phyloP scores from a whole-genome alignment of 2,329 filamentous ascomycete species.

The Cladophialophora exuberans region DNA sequence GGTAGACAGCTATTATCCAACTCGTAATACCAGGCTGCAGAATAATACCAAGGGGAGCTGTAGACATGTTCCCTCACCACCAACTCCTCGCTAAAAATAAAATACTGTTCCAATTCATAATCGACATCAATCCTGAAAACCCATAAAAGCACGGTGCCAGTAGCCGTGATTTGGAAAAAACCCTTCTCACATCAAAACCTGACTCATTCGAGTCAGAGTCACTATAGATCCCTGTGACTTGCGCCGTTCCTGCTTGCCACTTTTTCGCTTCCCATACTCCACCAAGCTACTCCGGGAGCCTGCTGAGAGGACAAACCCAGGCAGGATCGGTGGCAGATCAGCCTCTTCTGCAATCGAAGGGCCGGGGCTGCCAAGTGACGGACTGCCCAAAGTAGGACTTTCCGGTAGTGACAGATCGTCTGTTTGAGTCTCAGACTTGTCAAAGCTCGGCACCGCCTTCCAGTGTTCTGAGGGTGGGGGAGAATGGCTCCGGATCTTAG shows the following conservation, averaged over 20 bases:
- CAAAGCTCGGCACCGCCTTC: conserved; percentile 33
- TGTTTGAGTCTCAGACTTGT: conserved; percentile 29
- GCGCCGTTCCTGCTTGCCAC: conserved; percentile 23
- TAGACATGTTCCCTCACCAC: no score
- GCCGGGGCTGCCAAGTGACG: conserved; percentile 31
- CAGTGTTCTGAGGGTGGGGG: conserved; percentile 25
- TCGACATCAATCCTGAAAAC: not conserved
- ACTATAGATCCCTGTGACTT: conserved; percentile 18
- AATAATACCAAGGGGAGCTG: no score
- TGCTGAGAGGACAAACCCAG: conserved; percentile 47
- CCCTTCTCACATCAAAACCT: conserved; percentile 17
- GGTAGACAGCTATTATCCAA: not conserved
- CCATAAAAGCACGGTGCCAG: conserved; percentile 21
- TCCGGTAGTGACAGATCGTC: conserved; percentile 20
- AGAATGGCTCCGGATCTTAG: conserved; percentile 37
- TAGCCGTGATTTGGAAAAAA: conserved; percentile 25
- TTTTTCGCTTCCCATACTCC: conserved; percentile 35
- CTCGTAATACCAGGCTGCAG: not conserved
- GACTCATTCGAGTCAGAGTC: conserved; percentile 21
- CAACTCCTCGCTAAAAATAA: conserved; percentile 24
- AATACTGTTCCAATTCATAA: conserved; percentile 1
- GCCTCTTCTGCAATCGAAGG: conserved; percentile 33
- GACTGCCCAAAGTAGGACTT: conserved; percentile 24
- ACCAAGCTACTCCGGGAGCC: conserved; percentile 43
- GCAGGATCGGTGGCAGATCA: conserved; percentile 37